These are phyloP conservation scores for Melastoma candidum DNA, from an alignment of 441 rosid species.

Conservation along the genomic window DNA sequence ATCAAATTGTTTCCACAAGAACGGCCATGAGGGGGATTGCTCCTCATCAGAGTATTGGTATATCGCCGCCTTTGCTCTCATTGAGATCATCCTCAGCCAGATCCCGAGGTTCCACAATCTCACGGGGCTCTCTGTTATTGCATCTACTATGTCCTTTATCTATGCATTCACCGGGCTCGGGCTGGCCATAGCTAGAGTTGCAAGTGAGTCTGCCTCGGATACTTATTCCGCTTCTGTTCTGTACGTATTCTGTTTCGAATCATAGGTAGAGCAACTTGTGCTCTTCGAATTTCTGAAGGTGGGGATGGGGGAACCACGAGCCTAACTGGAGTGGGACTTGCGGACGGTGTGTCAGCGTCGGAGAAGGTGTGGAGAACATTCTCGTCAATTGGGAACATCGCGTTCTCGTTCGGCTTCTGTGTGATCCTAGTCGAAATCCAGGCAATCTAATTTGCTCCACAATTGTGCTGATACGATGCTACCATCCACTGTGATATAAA, in stretches of 20 bases:
- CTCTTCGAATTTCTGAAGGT: constrained; percentile 3
- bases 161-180: constrained; percentile 20
- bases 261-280: constrained; percentile 22
- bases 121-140: constrained; percentile 24
- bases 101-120: constrained; percentile 21
- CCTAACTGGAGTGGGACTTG: constrained; percentile 22
- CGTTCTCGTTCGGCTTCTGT: constrained; percentile 34
- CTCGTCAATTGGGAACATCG: constrained; percentile 36
- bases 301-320: constrained; percentile 26
- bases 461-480: too few relatives aligned
- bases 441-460: too few relatives aligned
- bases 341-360: constrained; percentile 22
- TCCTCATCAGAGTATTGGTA: constrained; percentile 16
- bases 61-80: constrained; percentile 19
- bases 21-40: constrained; percentile 14
- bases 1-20: constrained; percentile 18
- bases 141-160: constrained; percentile 22
- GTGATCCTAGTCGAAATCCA: constrained; percentile 19
- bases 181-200: constrained; percentile 25
- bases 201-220: constrained; percentile 5
- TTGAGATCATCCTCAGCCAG: constrained; percentile 22
- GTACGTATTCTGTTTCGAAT: neutral
- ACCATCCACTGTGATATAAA: too few relatives aligned
- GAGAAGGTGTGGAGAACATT: constrained; percentile 40
- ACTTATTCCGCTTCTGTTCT: neutral